Evolutionary conservation across 2,329 filamentous ascomycete species (phyloP).

Genomic region (Podosphaera xanthii): DNA sequence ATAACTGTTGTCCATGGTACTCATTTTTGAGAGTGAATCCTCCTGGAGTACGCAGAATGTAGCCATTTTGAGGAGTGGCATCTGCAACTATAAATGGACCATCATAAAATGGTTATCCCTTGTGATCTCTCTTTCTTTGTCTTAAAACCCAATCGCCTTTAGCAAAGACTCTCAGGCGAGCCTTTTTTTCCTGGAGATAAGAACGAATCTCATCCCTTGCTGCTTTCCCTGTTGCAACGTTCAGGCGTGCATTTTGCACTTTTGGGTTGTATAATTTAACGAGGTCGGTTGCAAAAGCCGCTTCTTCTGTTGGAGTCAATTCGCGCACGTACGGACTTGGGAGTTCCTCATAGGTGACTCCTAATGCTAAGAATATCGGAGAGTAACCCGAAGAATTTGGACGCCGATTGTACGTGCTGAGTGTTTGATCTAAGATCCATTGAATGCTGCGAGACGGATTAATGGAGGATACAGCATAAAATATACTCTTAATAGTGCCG

Average conservation of each 20-base stretch:
- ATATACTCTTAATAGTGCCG: neutral
- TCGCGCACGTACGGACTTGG: neutral
- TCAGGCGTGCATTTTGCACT: neutral
- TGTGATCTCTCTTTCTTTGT: too few relatives aligned
- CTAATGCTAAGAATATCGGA: neutral
- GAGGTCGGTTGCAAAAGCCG: neutral
- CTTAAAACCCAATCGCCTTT: too few relatives aligned
- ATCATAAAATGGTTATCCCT: too few relatives aligned
- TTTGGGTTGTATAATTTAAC: neutral
- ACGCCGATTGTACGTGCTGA: neutral
- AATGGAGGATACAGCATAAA: neutral
- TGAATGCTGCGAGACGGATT: neutral
- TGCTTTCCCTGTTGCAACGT: neutral
- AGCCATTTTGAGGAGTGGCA: too few relatives aligned
- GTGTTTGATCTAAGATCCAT: neutral
- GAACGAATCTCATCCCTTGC: neutral
- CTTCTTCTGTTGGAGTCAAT: neutral
- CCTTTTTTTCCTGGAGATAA: too few relatives aligned
- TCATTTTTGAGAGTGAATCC: too few relatives aligned
- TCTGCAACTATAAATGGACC: too few relatives aligned
- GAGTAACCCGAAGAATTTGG: neutral
- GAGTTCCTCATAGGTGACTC: neutral
- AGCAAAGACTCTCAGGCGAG: too few relatives aligned
- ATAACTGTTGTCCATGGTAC: too few relatives aligned
- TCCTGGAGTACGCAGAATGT: too few relatives aligned